Base-by-base conservation (phyloP, 495 filamentous ascomycete species). In the Jackrogersella minutella region DNA sequence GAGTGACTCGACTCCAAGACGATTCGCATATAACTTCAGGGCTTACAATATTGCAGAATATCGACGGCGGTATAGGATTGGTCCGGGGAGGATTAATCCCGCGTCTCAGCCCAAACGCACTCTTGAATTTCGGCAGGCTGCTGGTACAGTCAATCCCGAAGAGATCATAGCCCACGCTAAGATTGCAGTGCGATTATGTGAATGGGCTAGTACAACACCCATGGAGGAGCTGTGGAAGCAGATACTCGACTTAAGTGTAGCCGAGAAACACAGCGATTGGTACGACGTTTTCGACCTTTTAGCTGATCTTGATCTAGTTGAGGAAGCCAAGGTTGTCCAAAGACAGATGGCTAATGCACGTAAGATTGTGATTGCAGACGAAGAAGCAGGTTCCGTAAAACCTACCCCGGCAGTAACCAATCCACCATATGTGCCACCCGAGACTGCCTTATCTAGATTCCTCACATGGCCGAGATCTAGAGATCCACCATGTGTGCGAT, bases 241-340 rank as follows among this genome's bases (percentile, higher is more conserved):
- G 16, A 43, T 58, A 11, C 2, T 39, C 0, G 67, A 70, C 9
- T 21, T 61, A 0, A n/a, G 14, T 3, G 1, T 46, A 16, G 50
- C 14, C 5, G 67, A 70, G 14, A 5, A 0, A 5, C 1, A 66
- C 7, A n/a, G 16, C 0, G n/a, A 26, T 0, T 66, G 56, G 62
- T 70, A 66, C 22, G 62, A 70, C 11, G 56, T 62, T 5, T 62
- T 66, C 16, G 62, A 70, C 24, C 33, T 70, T 0, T 52, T 70
- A 1, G 21, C 17, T 11, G 67, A 70, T 0, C 21, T 61, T 6
- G 55, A 31, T 1, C 34, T 69, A 5, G 28, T 13, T 3, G 14
- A 61, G 0, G 59, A 63, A 30, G 65, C 65, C 0, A 39, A 3
- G 8, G 37, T 64, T 10, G 49, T 68, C 3, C 22, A 68, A 34